Evolutionary conservation across 352 stramenopile genomes (phyloP), one percentile per base, ranked within the genome.

Genomic region (Phytophthora rubi): DNA sequence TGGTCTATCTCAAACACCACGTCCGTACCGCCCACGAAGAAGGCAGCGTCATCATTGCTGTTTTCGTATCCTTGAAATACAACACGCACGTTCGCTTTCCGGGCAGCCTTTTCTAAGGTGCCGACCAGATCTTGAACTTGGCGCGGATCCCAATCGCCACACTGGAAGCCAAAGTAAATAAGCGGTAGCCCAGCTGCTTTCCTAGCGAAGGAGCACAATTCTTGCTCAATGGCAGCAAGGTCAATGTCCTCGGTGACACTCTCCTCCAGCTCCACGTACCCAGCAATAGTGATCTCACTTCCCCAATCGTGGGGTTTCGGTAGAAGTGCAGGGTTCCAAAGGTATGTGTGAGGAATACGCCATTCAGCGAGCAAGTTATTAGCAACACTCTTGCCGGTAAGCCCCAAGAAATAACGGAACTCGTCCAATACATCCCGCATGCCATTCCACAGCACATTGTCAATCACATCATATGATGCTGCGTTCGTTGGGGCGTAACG

Each of bases 281-380:
- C 86, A 26, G 76, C 75, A 45, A 94, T 71, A 13, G 53, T 73
- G 28, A 92, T 76, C 42, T 94, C 85, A 45, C 57, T 67, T 5
- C 67, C 68, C 85, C 86, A 95, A 64, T 95, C 88, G 5, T 71
- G 48, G 4, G 85, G 85, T 45, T 90, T 91, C 1, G 77, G 68
- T 10, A 95, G 58, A 42, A 95, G 56, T 18, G 70, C 63, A 6
- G 66, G 32, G 55, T 87, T 91, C 88, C 88, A 95, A 26, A 93
- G 52, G 47, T 90, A 93, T n/a, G 84, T 89, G 68, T 93, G 82
- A 32, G 88, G 85, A 30, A 86, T 83, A 12, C 63, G 73, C 76
- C 76, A 95, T 37, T 83, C 75, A 18, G 59, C 52, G 10, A 86
- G 70, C 39, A 85, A 42, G 49, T 87, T 86, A 10, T 66, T 70